Evolutionary conservation across 1,139 yeast genomes (phyloP).

Genomic region (Saccharomycopsis hybrid): DNA sequence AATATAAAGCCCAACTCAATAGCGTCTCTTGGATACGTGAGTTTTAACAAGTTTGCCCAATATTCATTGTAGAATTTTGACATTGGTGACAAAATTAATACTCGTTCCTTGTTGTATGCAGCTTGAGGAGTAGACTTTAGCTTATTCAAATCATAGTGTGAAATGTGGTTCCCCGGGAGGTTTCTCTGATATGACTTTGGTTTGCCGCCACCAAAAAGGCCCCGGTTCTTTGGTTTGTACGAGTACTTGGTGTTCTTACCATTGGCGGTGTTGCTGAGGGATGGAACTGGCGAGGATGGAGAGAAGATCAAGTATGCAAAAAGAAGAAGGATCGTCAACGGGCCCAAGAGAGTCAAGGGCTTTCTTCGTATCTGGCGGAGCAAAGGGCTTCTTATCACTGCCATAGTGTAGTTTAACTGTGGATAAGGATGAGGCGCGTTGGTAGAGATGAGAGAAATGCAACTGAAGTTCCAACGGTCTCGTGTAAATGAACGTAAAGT

Average conservation of each 20-base stretch:
- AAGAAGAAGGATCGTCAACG: slow-evolving; percentile 38
- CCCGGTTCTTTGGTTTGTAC: slow-evolving; percentile 43
- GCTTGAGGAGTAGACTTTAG: slow-evolving; percentile 66
- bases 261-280: slow-evolving; percentile 5
- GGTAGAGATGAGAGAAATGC: too few relatives aligned
- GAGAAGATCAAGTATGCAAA: slow-evolving; percentile 39
- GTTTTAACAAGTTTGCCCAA: slow-evolving; percentile 73
- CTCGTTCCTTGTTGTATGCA: slow-evolving; percentile 68
- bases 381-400: slow-evolving; percentile 29
- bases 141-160: slow-evolving; percentile 77
- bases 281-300: slow-evolving; percentile 24
- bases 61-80: slow-evolving; percentile 76
- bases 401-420: background rate
- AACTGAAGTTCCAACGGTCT: too few relatives aligned
- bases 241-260: slow-evolving; percentile 36
- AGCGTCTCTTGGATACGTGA: slow-evolving; percentile 77
- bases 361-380: slow-evolving; percentile 55
- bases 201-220: slow-evolving; percentile 39
- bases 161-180: slow-evolving; percentile 70
- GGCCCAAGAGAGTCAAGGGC: slow-evolving; percentile 43
- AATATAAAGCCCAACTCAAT: slow-evolving; percentile 87
- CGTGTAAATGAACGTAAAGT: too few relatives aligned
- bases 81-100: slow-evolving; percentile 82
- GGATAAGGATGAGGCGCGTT: too few relatives aligned
- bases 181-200: slow-evolving; percentile 32